Conservation (phyloP, 371 early-diverging fungal species). For the Hamiltosporidium tvaerminnensis region DNA sequence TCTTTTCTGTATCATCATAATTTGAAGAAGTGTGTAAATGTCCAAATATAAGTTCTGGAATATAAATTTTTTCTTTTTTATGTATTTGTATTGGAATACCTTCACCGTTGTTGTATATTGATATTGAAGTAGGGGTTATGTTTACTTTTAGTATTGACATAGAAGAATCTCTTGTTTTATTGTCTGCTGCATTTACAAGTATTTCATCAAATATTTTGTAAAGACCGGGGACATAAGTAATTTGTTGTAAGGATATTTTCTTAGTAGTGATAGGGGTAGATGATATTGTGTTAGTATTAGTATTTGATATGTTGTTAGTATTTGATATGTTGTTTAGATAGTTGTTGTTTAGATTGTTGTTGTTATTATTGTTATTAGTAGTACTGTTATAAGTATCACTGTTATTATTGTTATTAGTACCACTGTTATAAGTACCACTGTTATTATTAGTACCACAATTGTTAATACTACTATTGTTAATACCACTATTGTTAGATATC, state of each 20-base stretch:
- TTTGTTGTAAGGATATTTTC: constrained; percentile 60
- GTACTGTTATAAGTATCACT: no score
- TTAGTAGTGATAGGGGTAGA: no score
- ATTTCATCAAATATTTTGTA: constrained; percentile 99
- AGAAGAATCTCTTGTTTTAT: constrained; percentile 67
- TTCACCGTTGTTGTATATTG: constrained; percentile 80
- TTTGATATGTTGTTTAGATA: no score
- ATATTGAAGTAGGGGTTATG: constrained; percentile 70
- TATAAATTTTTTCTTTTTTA: constrained; percentile 73
- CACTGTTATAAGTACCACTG: no score
- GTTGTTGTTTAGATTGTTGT: no score
- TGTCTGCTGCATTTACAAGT: constrained; percentile 71
- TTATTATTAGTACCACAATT: no score
- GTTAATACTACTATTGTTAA: no score
- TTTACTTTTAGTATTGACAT: constrained; percentile 80
- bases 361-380: no score
- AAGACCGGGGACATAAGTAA: constrained; percentile 79
- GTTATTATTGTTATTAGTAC: no score
- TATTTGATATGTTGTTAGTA: no score
- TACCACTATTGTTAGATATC: neutral
- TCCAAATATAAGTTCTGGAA: constrained; percentile 97
- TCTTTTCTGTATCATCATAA: constrained; percentile 90
- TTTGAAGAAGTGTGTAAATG: constrained; percentile 91
- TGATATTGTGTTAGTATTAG: no score
- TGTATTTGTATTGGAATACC: constrained; percentile 94